phyloP scores from a whole-genome alignment of 495 filamentous ascomycete species.

The Aspergillus asperescens region DNA sequence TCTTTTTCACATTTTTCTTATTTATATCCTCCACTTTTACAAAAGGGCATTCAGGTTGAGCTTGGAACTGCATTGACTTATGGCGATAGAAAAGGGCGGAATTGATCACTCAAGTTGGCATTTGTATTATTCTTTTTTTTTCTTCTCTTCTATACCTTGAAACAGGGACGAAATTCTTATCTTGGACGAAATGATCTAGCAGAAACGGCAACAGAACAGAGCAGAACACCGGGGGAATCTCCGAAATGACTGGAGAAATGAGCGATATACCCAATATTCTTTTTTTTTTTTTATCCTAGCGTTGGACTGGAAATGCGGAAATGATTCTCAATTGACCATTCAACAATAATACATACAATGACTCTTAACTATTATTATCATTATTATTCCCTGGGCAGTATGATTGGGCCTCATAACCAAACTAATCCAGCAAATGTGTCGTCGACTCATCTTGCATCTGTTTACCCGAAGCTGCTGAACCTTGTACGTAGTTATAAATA shows the following conservation, averaged over 20 bases:
- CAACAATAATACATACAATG: too few species aligned
- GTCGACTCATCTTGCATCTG: too few species aligned
- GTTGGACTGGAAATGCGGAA: background rate
- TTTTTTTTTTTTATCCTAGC: background rate
- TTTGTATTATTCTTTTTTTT: slow-evolving; percentile 3
- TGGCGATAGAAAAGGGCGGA: slow-evolving; percentile 11
- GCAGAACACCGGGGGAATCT: background rate
- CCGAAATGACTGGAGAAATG: background rate
- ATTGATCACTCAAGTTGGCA: slow-evolving; percentile 3
- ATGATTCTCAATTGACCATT: background rate
- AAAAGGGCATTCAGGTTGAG: slow-evolving; percentile 15
- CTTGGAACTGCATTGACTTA: slow-evolving; percentile 6
- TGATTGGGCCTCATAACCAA: too few species aligned
- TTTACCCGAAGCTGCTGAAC: too few species aligned
- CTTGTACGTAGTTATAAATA: too few species aligned
- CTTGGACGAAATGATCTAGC: background rate
- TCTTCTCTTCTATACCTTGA: background rate
- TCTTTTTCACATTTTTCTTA: slow-evolving; percentile 4
- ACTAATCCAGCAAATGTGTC: too few species aligned
- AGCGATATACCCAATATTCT: slow-evolving; percentile 9
- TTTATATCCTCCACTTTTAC: background rate
- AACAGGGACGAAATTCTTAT: background rate
- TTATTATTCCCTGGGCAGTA: too few species aligned
- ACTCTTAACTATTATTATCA: too few species aligned
- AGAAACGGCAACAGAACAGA: background rate